phyloP scores from a whole-genome alignment of 2,329 filamentous ascomycete species.

The Neofusicoccum cordaticola region DNA sequence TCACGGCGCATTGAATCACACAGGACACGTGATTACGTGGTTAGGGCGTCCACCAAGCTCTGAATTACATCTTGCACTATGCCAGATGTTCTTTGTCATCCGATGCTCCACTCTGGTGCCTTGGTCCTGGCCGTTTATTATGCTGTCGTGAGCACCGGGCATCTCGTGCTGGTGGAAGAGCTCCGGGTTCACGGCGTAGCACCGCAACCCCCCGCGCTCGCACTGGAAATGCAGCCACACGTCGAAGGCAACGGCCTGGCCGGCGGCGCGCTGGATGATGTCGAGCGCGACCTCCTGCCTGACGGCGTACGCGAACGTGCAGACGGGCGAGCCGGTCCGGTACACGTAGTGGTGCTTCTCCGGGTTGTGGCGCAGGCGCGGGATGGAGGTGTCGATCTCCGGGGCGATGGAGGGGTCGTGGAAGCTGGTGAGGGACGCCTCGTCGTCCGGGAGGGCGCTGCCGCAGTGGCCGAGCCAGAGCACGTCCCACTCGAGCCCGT shows the following conservation, averaged over 20 bases:
- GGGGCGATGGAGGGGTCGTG: slow-evolving; percentile 14
- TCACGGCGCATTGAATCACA: too few relatives aligned
- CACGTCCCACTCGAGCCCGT: slow-evolving; percentile 37
- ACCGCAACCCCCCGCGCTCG: neutral
- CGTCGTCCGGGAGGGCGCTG: neutral
- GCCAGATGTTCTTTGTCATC: slow-evolving; percentile 18
- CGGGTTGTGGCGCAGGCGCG: neutral
- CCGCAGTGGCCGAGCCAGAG: slow-evolving; percentile 37
- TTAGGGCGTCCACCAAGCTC: too few relatives aligned
- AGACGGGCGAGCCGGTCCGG: slow-evolving; percentile 7
- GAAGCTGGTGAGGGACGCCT: neutral
- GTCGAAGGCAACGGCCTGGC: slow-evolving; percentile 1
- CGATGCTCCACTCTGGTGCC: neutral
- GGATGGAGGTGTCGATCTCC: neutral
- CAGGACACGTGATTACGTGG: too few relatives aligned
- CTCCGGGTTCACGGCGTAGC: slow-evolving; percentile 17
- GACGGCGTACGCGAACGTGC: slow-evolving; percentile 18
- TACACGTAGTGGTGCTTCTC: neutral
- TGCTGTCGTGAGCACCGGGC: slow-evolving; percentile 10
- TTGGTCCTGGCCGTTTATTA: neutral
- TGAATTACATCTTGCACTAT: slow-evolving; percentile 17
- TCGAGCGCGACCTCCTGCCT: neutral
- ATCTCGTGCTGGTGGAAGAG: slow-evolving; percentile 19
- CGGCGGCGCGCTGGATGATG: neutral
- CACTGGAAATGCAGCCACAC: slow-evolving; percentile 18